phyloP scores from a whole-genome alignment of 2,329 filamentous ascomycete species.

The Trichoderma pleuroti region DNA sequence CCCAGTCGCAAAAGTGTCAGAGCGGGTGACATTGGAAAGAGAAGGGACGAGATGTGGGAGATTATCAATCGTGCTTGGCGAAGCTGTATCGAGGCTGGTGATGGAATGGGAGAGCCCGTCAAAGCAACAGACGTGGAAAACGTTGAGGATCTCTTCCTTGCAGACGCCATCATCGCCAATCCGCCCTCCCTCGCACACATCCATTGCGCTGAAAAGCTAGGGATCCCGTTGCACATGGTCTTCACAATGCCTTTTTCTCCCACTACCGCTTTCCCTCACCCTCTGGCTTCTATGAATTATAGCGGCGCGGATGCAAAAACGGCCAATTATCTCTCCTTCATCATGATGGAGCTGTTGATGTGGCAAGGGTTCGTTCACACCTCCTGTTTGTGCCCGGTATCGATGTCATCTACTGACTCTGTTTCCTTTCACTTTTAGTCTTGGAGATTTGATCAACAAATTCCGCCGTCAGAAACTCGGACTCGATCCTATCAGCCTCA shows the following conservation, averaged over 20 bases:
- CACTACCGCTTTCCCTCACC: slow-evolving; percentile 62
- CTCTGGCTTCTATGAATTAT: slow-evolving; percentile 58
- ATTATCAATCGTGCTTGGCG: slow-evolving; percentile 38
- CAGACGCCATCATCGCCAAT: slow-evolving; percentile 53
- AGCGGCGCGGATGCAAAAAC: slow-evolving; percentile 56
- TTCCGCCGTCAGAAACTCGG: slow-evolving; percentile 61
- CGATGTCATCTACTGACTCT: slow-evolving; percentile 34
- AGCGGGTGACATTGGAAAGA: slow-evolving; percentile 36
- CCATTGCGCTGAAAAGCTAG: slow-evolving; percentile 48
- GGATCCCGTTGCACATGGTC: slow-evolving; percentile 49
- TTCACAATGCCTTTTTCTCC: slow-evolving; percentile 40
- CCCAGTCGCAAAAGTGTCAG: slow-evolving; percentile 35
- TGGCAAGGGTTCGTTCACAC: slow-evolving; percentile 18
- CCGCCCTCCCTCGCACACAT: slow-evolving; percentile 51
- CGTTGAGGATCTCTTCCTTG: slow-evolving; percentile 44
- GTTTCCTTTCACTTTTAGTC: slow-evolving; percentile 61
- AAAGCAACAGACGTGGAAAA: slow-evolving; percentile 28
- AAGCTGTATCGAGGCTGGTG: slow-evolving; percentile 36
- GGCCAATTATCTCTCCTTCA: slow-evolving; percentile 64
- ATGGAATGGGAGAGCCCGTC: slow-evolving; percentile 29
- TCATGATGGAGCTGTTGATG: slow-evolving; percentile 23
- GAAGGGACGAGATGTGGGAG: slow-evolving; percentile 36
- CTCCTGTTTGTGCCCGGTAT: background rate
- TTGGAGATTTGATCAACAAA: slow-evolving; percentile 69
- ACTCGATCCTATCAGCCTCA: slow-evolving; percentile 61